Base-by-base conservation (phyloP, 164 flowering plant genomes). In the Macadamia integrifolia region DNA sequence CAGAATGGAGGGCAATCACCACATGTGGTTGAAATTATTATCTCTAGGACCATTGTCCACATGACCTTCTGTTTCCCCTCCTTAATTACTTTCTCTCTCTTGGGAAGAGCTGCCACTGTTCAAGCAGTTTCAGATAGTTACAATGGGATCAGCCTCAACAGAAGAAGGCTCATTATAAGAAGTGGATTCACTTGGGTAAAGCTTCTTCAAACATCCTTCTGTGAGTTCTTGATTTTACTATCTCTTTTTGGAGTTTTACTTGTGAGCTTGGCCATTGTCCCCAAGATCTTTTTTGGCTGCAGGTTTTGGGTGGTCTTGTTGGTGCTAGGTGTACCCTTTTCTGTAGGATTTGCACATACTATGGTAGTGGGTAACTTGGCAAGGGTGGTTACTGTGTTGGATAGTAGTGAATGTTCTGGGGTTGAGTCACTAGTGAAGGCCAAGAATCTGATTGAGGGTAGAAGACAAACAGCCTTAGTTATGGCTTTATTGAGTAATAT, bases 301-400 rank as follows among this genome's bases (percentile, higher is more conserved):
- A 76, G 74, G 4, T n/a, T 70, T 57, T 76, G 72, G 80, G 68
- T 48, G 30, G 73, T 79, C n/a, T 40, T 79, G 13, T 72, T 67
- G 8, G 23, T 73, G 31, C 14, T 71, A 48, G 80, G 79, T 28
- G 42, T 79, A 60, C 77, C 74, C 14, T 73, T 74, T 46, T 79
- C 76, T 70, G 66, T 79, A 43, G 77, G 56, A n/a, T 69, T 81
- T 77, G 84, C 82, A 23, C 71, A 78, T 59, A 49, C 78, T 48
- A 81, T 70, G 75, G 74, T 68, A 58, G 75, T 78, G 69, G 81
- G 80, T 14, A 76, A 70, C 63, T 69, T 78, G 65, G 84, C 84
- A 15, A 74, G 23, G 48, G 80, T 78, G 31, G 43, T 81, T 11
- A 42, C 77, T 23, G 80, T 77, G 18, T 59, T 75, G 66, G 80